phyloP scores from a whole-genome alignment of 78 protist genomes.

The Protostelium mycophagum region DNA sequence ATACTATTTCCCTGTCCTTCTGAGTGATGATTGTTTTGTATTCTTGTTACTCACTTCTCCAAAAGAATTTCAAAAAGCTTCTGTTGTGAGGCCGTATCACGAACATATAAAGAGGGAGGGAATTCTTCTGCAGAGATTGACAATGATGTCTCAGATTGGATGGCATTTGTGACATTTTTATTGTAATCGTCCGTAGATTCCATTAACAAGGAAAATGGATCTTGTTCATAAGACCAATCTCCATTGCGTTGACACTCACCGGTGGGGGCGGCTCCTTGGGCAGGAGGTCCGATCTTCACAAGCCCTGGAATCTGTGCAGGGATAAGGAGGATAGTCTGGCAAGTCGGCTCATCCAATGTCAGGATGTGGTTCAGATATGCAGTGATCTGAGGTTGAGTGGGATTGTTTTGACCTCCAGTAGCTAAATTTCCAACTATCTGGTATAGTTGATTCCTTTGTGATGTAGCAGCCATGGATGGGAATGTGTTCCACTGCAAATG shows the following conservation, averaged over 20 bases:
- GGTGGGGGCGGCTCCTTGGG: slow-evolving; percentile 1
- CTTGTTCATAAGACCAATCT: too few species aligned
- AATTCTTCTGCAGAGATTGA: too few species aligned
- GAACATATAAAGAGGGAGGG: too few species aligned
- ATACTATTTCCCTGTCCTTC: too few species aligned
- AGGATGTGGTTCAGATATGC: not conserved
- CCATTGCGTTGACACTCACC: not conserved
- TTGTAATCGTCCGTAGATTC: too few species aligned
- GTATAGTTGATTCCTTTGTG: not conserved
- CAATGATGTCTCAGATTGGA: too few species aligned
- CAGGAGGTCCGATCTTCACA: not conserved
- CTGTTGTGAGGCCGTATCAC: too few species aligned
- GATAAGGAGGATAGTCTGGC: not conserved
- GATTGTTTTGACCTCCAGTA: not conserved
- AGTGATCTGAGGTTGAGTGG: slow-evolving; percentile 1
- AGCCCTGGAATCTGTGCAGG: slow-evolving; percentile 1
- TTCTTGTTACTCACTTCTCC: too few species aligned
- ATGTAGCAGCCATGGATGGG: slow-evolving; percentile 2
- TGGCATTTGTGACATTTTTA: too few species aligned
- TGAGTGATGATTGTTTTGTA: too few species aligned
- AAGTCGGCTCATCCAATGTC: slow-evolving; percentile 1
- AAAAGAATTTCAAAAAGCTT: too few species aligned
- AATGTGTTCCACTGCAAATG: slow-evolving; percentile 1
- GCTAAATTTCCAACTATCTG: not conserved
- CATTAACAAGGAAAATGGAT: too few species aligned